These are phyloP conservation scores for Helotiales sp. DNA, from an alignment of 2,329 filamentous ascomycete genomes.

Conservation along the genomic window DNA sequence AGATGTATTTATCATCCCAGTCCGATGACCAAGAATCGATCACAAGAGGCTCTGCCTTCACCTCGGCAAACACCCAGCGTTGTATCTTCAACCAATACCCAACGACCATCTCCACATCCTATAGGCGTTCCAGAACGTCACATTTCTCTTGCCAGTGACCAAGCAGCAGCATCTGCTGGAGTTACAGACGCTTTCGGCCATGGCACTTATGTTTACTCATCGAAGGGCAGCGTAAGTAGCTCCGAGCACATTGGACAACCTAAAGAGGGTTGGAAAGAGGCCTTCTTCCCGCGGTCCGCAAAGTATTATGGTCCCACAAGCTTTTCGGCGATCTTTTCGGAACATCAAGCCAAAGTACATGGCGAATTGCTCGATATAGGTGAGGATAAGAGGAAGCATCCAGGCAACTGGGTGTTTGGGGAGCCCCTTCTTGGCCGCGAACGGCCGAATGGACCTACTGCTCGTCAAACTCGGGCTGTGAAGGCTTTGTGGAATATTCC, in stretches of 20 bases:
- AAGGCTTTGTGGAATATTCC: slow-evolving; percentile 30
- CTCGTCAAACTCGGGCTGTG: slow-evolving; percentile 23
- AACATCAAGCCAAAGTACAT: slow-evolving; percentile 20
- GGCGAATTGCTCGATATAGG: slow-evolving; percentile 28
- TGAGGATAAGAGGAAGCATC: slow-evolving; percentile 27
- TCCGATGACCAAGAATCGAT: slow-evolving; percentile 27
- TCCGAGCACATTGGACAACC: neutral
- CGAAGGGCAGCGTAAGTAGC: neutral
- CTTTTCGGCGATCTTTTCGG: slow-evolving; percentile 31
- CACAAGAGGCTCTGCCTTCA: neutral
- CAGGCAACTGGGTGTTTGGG: slow-evolving; percentile 29
- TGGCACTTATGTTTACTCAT: neutral
- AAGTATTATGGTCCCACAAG: slow-evolving; percentile 31
- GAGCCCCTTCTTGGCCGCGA: slow-evolving; percentile 26
- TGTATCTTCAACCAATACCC: neutral
- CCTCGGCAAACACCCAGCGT: slow-evolving; percentile 3
- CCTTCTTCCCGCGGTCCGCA: slow-evolving; percentile 24
- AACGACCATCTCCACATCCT: neutral
- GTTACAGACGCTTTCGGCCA: neutral
- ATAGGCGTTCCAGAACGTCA: neutral
- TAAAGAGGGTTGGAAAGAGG: slow-evolving; percentile 21
- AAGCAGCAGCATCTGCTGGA: neutral
- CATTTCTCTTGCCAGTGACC: neutral
- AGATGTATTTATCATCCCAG: slow-evolving; percentile 32
- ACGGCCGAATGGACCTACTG: slow-evolving; percentile 23